A percentile compares a stretch with the other conserved stretches of the same genome.
These are phyloP conservation scores for Fragilaria crotonensis DNA, from an alignment of 108 stramenopile genomes.

Conservation along the genomic window DNA sequence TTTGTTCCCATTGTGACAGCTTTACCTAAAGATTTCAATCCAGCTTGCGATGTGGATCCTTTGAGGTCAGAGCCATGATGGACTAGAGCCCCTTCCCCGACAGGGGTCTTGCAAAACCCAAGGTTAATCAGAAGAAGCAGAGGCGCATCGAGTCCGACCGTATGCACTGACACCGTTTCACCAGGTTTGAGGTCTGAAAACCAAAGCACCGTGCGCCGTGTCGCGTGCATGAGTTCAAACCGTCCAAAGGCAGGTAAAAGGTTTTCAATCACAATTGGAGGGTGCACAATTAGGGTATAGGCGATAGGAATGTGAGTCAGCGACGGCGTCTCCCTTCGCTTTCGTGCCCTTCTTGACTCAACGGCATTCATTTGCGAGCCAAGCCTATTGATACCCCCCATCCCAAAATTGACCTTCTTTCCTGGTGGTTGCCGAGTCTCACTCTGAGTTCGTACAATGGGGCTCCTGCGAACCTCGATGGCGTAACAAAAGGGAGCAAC, in stretches of 20 bases:
- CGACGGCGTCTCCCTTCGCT: constrained; percentile 8
- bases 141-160: constrained; percentile 84
- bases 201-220: constrained; percentile 71
- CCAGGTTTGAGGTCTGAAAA: constrained; percentile 80
- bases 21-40: constrained; percentile 48
- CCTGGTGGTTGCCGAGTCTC: not conserved
- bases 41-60: constrained; percentile 11
- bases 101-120: constrained; percentile 83
- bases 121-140: constrained; percentile 86
- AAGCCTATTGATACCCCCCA: not conserved
- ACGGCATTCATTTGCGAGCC: not conserved
- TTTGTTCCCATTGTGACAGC: constrained; percentile 58
- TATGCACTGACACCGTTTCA: constrained; percentile 70
- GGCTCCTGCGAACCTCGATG: constrained; percentile 80
- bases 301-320: constrained; percentile 72
- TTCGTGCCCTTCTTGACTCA: constrained; percentile 4
- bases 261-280: constrained; percentile 92
- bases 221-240: constrained; percentile 88
- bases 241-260: constrained; percentile 78
- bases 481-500: constrained; percentile 30
- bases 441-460: constrained; percentile 28
- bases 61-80: constrained; percentile 58
- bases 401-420: not conserved
- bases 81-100: constrained; percentile 81
- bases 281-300: constrained; percentile 81